Evolutionary conservation across 768 basidiomycete species (phyloP), one percentile per base, ranked within the genome.

Genomic region (Xerocomellus dryophilus): DNA sequence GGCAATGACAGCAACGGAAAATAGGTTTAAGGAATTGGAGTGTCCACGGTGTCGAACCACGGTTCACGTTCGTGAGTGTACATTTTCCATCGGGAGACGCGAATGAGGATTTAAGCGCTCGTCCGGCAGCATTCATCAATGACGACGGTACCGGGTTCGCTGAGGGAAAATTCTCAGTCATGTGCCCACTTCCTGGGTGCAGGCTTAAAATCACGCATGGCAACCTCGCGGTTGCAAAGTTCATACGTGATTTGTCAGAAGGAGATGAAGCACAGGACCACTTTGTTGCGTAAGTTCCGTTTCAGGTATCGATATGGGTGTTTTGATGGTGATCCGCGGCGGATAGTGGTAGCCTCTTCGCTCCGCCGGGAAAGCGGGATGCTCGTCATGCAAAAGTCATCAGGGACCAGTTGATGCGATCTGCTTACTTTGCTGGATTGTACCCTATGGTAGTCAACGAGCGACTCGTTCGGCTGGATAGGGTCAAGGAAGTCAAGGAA

Each of bases 81-180:
- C 32, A 2, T 8, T 17, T 4, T 21, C 27, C 36, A 21, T 49
- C 20, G 25, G 46, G 18, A 25, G 15, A 9, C 7, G 2, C 10
- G 20, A 29, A 7, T 34, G 21, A 40, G 5, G 14, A 11, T 27
- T 41, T 36, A 45, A 47, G 23, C n/a, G 17, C 9, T 46, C n/a
- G 17, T 43, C 27, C 5, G 44, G 40, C 27, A 83, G 81, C 74
- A 2, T 76, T 76, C 35, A 56, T 77, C 50, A 76, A 66, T 5
- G 61, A 60, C 7, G 55, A 63, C 0, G 78, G 76, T 1, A 75
- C 73, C 1, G 83, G 83, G 0, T 84, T 81, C 48, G 62, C 77
- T 0, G 80, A 82, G 56, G 64, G 60, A 20, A 64, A 61, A 0
- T 83, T 83, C 52, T 60, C 32, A 5, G 45, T 58, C 1, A 21